These are phyloP conservation scores for Metschnikowia henanensis DNA, from an alignment of 805 yeast species.

Conservation along the genomic window DNA sequence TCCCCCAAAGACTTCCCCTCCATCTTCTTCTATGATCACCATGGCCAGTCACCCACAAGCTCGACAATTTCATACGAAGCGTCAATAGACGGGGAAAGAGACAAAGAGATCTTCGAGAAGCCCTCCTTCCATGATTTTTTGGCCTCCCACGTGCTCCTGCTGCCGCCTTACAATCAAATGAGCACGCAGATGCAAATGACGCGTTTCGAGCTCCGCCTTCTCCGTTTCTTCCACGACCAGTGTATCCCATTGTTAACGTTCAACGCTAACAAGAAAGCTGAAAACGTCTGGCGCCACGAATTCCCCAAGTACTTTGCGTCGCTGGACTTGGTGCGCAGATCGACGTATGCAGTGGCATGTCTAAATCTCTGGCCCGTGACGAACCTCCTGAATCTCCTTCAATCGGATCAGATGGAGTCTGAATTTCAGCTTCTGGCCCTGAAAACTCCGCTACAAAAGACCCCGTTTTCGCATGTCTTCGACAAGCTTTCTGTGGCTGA, in stretches of 20 bases:
- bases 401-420: conserved; percentile 5
- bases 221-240: conserved; percentile 28
- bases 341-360: conserved; percentile 26
- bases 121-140: too few species aligned
- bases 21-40: not conserved
- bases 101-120: not conserved
- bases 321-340: conserved; percentile 27
- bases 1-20: not conserved
- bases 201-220: conserved; percentile 25
- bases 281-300: conserved; percentile 25
- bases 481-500: conserved; percentile 8
- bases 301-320: conserved; percentile 27
- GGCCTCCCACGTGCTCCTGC: conserved; percentile 1
- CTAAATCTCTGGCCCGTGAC: conserved; percentile 26
- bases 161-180: conserved; percentile 16
- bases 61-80: conserved; percentile 3
- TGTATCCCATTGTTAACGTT: conserved; percentile 29
- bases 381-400: conserved; percentile 15
- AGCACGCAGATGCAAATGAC: conserved; percentile 22
- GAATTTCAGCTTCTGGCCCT: not conserved
- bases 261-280: conserved; percentile 21
- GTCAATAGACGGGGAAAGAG: not conserved
- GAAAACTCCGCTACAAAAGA: not conserved
- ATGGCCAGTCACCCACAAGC: not conserved
- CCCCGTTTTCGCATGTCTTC: conserved; percentile 13